Evolutionary conservation across 2,329 filamentous ascomycete species (phyloP).

Genomic region (Arthrobotrys entomopaga): DNA sequence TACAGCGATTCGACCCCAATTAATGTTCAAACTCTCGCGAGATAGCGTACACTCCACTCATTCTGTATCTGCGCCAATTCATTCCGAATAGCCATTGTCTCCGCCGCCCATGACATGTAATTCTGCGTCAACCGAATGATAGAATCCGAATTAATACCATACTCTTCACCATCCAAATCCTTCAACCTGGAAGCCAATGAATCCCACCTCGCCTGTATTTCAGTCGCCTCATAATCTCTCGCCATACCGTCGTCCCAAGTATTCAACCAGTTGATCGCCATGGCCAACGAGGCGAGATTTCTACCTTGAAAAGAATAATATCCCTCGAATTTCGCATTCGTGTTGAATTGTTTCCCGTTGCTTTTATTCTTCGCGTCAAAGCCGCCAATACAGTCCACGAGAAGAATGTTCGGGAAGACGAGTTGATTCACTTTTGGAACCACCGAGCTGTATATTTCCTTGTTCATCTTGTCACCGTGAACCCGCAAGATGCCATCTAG

Average conservation of each 20-base stretch:
- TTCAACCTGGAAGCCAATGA: neutral
- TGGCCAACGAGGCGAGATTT: conserved; percentile 30
- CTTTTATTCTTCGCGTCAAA: neutral
- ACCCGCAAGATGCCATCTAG: conserved; percentile 2
- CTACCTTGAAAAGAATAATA: conserved; percentile 25
- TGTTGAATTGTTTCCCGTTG: neutral
- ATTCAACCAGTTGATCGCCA: conserved; percentile 36
- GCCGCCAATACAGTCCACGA: conserved; percentile 18
- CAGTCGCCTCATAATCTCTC: neutral
- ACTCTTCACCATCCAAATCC: neutral
- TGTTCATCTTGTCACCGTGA: conserved; percentile 19
- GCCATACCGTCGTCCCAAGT: conserved; percentile 14
- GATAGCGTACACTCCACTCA: no score
- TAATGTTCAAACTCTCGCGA: no score
- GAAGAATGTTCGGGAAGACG: conserved; percentile 21
- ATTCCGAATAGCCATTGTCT: neutral
- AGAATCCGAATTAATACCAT: neutral
- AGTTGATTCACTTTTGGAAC: conserved; percentile 13
- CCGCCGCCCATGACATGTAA: neutral
- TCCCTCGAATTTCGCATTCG: neutral
- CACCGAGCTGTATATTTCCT: neutral
- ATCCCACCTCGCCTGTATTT: conserved; percentile 18
- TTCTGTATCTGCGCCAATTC: no score
- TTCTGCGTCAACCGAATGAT: neutral
- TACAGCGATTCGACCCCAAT: no score